Conservation (phyloP, 352 stramenopile species). For the Aphanomyces euteiches region DNA sequence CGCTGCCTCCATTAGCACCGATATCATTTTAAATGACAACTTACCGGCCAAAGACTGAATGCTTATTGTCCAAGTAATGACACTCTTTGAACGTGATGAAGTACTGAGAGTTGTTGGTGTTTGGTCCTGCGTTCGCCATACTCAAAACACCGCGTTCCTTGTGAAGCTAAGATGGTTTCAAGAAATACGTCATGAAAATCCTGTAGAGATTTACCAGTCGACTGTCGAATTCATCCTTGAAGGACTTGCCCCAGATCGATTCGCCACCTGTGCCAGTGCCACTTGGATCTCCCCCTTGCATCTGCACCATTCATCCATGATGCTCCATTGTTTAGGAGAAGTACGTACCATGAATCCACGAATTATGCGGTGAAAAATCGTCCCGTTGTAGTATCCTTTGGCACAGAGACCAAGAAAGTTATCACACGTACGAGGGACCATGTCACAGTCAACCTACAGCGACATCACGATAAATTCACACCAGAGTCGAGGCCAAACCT, state of each 20-base stretch:
- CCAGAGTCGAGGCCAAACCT: conserved; percentile 32
- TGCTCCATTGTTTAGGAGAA: neutral
- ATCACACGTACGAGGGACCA: conserved; percentile 92
- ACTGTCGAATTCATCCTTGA: conserved; percentile 97
- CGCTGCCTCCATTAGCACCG: conserved; percentile 35
- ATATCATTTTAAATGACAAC: neutral
- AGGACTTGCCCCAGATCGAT: conserved; percentile 92
- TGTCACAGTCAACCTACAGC: conserved; percentile 91
- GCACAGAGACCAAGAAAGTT: conserved; percentile 96
- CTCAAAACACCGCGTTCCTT: conserved; percentile 87
- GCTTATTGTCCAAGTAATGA: conserved; percentile 97
- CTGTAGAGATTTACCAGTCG: conserved; percentile 58
- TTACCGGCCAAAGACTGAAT: conserved; percentile 92
- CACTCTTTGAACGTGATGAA: conserved; percentile 97
- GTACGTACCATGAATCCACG: conserved; percentile 93
- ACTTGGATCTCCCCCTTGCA: conserved; percentile 91
- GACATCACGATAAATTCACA: neutral
- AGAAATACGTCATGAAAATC: neutral
- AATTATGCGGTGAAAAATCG: conserved; percentile 96
- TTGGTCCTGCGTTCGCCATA: conserved; percentile 96
- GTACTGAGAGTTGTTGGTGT: conserved; percentile 98
- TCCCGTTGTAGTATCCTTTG: conserved; percentile 91
- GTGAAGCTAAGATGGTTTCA: conserved; percentile 55
- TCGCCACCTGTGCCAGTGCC: conserved; percentile 92
- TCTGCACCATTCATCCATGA: conserved; percentile 23